Evolutionary conservation across 768 basidiomycete species (phyloP).

Genomic region (Cubamyces sp.): DNA sequence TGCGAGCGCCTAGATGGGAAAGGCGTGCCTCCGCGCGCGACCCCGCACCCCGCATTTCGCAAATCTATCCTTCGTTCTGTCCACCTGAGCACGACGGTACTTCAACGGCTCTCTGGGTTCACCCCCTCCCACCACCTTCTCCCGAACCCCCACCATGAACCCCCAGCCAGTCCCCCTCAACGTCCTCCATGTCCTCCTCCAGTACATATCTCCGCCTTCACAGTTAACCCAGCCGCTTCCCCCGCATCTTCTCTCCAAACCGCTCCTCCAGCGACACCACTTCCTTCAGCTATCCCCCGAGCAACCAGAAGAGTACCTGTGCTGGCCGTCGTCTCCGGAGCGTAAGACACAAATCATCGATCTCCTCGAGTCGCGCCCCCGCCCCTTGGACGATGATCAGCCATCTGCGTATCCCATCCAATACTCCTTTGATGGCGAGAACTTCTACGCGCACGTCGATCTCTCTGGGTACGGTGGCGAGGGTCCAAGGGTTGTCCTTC

Average conservation of each 20-base stretch:
- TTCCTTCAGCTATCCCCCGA: constrained; percentile 60
- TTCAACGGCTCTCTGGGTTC: neutral
- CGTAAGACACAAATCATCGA: constrained; percentile 40
- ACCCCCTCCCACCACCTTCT: constrained; percentile 14
- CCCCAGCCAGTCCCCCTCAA: constrained; percentile 42
- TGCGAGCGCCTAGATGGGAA: constrained; percentile 13
- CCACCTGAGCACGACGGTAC: constrained; percentile 15
- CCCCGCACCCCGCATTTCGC: constrained; percentile 11
- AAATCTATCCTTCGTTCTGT: constrained; percentile 1
- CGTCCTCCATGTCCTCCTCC: constrained; percentile 52
- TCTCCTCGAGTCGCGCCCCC: constrained; percentile 47
- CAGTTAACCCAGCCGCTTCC: constrained; percentile 56
- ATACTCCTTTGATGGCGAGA: constrained; percentile 54
- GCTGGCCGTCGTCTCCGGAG: constrained; percentile 59
- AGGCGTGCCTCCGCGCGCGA: constrained; percentile 6
- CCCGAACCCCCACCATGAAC: constrained; percentile 35
- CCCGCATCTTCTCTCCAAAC: constrained; percentile 58
- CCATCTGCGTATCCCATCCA: constrained; percentile 36
- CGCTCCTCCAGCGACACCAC: constrained; percentile 65
- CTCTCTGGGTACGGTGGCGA: constrained; percentile 33
- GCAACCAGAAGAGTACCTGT: constrained; percentile 58
- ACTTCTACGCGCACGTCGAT: constrained; percentile 56
- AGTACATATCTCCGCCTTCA: constrained; percentile 59
- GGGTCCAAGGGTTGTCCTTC: constrained; percentile 66
- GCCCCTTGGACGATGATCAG: constrained; percentile 36